Evolutionary conservation across 23 red algal species (phyloP).

Genomic region (Gracilaria gracilis): DNA sequence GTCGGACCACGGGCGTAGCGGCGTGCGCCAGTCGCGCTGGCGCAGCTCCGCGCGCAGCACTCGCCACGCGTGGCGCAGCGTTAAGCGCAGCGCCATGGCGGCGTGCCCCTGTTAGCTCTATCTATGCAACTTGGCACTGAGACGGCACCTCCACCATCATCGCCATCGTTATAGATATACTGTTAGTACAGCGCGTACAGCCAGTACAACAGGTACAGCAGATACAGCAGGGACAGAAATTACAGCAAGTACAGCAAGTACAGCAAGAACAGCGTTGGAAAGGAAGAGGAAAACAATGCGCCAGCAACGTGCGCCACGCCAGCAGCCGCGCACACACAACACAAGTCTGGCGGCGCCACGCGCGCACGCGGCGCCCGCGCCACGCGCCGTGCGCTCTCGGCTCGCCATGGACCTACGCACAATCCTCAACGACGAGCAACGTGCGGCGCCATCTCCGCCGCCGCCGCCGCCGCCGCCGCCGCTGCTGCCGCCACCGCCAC

Average conservation of each 20-base stretch:
- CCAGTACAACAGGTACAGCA: no score
- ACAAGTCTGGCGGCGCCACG: neutral
- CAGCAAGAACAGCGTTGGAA: neutral
- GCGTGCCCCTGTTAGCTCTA: no score
- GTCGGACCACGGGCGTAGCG: slow-evolving; percentile 46
- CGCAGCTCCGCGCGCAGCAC: neutral
- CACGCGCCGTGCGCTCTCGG: neutral
- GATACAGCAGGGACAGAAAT: no score
- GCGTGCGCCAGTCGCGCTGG: slow-evolving; percentile 58
- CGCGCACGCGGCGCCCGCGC: neutral
- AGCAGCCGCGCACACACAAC: neutral
- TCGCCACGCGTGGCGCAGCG: neutral
- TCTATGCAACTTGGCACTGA: no score
- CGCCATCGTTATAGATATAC: no score
- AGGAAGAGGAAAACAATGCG: neutral
- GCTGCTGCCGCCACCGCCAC: neutral
- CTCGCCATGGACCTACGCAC: slow-evolving; percentile 58
- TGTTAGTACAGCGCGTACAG: no score
- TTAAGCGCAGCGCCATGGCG: neutral
- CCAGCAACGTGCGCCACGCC: neutral
- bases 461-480: neutral
- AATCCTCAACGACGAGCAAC: slow-evolving; percentile 59
- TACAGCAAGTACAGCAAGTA: no score
- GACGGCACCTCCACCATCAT: no score
- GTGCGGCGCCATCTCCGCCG: neutral